Percentiles rank a stretch among this genome's conserved stretches.
These are phyloP conservation scores for Hericium alpestre DNA, from an alignment of 768 basidiomycete genomes.

Conservation along the genomic window DNA sequence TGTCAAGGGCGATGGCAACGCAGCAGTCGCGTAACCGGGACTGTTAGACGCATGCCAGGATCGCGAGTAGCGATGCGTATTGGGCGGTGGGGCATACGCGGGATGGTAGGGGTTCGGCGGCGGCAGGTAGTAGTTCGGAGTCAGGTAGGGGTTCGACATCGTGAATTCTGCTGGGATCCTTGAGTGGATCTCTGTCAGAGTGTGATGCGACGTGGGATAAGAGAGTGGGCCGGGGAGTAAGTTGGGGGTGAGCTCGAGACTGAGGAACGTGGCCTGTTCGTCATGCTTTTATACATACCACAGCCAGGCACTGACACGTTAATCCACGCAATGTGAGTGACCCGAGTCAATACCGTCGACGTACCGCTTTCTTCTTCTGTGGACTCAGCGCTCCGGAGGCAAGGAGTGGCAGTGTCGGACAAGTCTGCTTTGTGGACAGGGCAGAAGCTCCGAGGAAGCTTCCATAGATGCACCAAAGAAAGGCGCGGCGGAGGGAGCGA, in stretches of 20 bases:
- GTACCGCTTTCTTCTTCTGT: too few species aligned
- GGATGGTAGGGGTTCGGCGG: slow-evolving; percentile 8
- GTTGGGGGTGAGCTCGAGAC: too few species aligned
- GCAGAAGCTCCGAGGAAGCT: too few species aligned
- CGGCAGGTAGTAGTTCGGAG: neutral
- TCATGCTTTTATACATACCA: neutral
- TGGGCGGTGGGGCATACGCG: neutral
- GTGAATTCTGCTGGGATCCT: neutral
- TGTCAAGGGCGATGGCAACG: neutral
- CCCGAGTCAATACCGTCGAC: too few species aligned
- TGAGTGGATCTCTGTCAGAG: neutral
- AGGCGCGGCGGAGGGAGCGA: neutral
- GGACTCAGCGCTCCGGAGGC: too few species aligned
- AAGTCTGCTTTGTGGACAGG: too few species aligned
- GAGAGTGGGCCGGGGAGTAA: neutral
- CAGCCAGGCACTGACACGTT: neutral
- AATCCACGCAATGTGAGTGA: too few species aligned
- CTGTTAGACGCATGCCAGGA: slow-evolving; percentile 6
- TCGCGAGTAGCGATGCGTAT: slow-evolving; percentile 1
- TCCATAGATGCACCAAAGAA: too few species aligned
- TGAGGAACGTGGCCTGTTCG: neutral
- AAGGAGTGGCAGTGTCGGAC: too few species aligned
- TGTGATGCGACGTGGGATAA: neutral
- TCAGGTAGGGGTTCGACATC: neutral
- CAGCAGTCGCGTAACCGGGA: slow-evolving; percentile 3